These are phyloP conservation scores for Boletus sp. DNA, from an alignment of 768 basidiomycete species.

Conservation along the genomic window DNA sequence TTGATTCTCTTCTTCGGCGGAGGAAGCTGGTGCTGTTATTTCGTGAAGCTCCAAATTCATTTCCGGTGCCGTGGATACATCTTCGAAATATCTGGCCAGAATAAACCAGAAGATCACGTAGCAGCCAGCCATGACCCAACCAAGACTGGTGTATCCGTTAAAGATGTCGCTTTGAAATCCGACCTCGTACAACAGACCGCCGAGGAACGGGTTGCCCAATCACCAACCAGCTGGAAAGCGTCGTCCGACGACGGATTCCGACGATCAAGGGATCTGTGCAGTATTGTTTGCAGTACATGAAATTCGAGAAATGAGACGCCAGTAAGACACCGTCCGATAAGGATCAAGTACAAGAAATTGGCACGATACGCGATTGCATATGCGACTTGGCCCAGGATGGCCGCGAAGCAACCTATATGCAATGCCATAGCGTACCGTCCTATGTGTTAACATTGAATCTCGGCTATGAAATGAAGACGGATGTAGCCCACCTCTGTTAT, in stretches of 20 bases:
- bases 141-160: slow-evolving; percentile 68
- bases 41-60: slow-evolving; percentile 9
- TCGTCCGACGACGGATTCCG: slow-evolving; percentile 60
- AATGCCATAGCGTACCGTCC: slow-evolving; percentile 56
- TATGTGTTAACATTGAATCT: slow-evolving; percentile 22
- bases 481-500: slow-evolving; percentile 49
- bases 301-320: slow-evolving; percentile 60
- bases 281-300: slow-evolving; percentile 69
- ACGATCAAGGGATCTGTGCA: slow-evolving; percentile 67
- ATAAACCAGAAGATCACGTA: slow-evolving; percentile 54
- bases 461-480: not conserved
- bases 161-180: slow-evolving; percentile 56
- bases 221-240: slow-evolving; percentile 60
- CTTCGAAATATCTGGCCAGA: slow-evolving; percentile 39
- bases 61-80: slow-evolving; percentile 29
- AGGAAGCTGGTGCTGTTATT: not conserved
- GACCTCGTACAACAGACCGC: slow-evolving; percentile 60
- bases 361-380: slow-evolving; percentile 61
- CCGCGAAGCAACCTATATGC: slow-evolving; percentile 50
- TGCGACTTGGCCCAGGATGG: slow-evolving; percentile 55
- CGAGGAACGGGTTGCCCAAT: slow-evolving; percentile 62
- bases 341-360: slow-evolving; percentile 64
- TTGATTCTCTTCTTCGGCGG: slow-evolving; percentile 4
- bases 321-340: slow-evolving; percentile 64
- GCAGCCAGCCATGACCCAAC: slow-evolving; percentile 58